Conservation (phyloP, 1,139 yeast species). For the Yarrowia galli region DNA sequence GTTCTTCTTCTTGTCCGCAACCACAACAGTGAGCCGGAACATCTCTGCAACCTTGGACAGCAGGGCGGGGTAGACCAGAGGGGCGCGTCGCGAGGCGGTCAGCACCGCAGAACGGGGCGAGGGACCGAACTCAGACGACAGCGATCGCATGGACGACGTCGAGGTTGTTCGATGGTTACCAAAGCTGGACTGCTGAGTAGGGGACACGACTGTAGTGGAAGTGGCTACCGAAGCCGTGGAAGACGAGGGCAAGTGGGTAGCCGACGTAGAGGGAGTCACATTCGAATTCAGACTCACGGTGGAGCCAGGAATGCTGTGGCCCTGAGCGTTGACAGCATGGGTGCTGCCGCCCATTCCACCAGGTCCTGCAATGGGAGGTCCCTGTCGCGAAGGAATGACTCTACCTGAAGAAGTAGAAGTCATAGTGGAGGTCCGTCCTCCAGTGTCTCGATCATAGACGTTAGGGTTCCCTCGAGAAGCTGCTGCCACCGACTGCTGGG, state of each 20-base stretch:
- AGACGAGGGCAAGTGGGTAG: constrained; percentile 20
- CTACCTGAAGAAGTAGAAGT: constrained; percentile 32
- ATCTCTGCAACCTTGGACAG: constrained; percentile 83
- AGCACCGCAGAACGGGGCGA: constrained; percentile 53
- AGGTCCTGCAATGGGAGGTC: neutral
- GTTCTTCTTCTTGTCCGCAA: constrained; percentile 86
- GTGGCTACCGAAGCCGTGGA: constrained; percentile 8
- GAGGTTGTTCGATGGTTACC: constrained; percentile 44
- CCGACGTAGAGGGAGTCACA: constrained; percentile 19
- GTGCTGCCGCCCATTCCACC: constrained; percentile 5
- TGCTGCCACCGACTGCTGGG: constrained; percentile 14
- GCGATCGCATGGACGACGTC: constrained; percentile 42
- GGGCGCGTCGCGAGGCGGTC: constrained; percentile 59
- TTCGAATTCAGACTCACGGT: constrained; percentile 8
- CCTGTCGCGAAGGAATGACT: constrained; percentile 25
- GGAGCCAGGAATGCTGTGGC: constrained; percentile 31
- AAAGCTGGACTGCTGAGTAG: constrained; percentile 21
- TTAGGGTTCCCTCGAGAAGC: constrained; percentile 36
- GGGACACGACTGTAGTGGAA: constrained; percentile 8
- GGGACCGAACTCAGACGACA: constrained; percentile 40
- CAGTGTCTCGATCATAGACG: constrained; percentile 24
- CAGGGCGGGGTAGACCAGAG: constrained; percentile 85
- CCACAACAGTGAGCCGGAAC: constrained; percentile 72
- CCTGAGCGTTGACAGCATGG: constrained; percentile 29
- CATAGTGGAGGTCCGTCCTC: constrained; percentile 14